These are phyloP conservation scores for Grigorovia transvaalensis DNA, from an alignment of 805 yeast species.

Conservation along the genomic window DNA sequence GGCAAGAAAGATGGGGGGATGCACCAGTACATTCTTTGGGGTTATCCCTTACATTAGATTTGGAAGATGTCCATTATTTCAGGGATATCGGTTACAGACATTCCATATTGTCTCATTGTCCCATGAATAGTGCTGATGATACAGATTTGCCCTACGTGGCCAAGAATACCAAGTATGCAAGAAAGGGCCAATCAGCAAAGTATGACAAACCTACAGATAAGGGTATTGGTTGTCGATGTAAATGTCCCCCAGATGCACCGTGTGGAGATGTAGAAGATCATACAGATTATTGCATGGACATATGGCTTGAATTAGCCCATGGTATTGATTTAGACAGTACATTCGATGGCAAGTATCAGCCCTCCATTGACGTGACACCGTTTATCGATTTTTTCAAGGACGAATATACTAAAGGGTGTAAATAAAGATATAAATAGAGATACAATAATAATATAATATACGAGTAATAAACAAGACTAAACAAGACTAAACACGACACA, in stretches of 20 bases:
- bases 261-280: slow-evolving; percentile 50
- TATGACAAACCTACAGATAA: slow-evolving; percentile 30
- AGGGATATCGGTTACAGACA: slow-evolving; percentile 88
- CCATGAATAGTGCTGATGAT: slow-evolving; percentile 34
- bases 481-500: background rate
- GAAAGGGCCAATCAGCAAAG: slow-evolving; percentile 28
- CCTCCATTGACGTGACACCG: slow-evolving; percentile 2
- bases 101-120: slow-evolving; percentile 75
- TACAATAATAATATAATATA: too few relatives aligned
- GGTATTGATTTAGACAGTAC: slow-evolving; percentile 4
- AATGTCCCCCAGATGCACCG: slow-evolving; percentile 46
- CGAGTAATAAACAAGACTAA: too few relatives aligned
- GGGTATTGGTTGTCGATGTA: slow-evolving; percentile 80
- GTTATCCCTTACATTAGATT: slow-evolving; percentile 59
- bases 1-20: slow-evolving; percentile 94
- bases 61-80: slow-evolving; percentile 75
- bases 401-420: background rate
- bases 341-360: slow-evolving; percentile 8
- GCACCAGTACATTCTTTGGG: slow-evolving; percentile 92
- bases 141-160: slow-evolving; percentile 39
- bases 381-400: background rate
- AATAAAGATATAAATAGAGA: too few relatives aligned
- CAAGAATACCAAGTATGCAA: slow-evolving; percentile 15
- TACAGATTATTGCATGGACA: slow-evolving; percentile 40
- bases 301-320: slow-evolving; percentile 35